Percentiles rank a stretch among this genome's conserved stretches.
phyloP scores from a whole-genome alignment of 1,139 yeast species.

The Wickerhamomyces sp. region DNA sequence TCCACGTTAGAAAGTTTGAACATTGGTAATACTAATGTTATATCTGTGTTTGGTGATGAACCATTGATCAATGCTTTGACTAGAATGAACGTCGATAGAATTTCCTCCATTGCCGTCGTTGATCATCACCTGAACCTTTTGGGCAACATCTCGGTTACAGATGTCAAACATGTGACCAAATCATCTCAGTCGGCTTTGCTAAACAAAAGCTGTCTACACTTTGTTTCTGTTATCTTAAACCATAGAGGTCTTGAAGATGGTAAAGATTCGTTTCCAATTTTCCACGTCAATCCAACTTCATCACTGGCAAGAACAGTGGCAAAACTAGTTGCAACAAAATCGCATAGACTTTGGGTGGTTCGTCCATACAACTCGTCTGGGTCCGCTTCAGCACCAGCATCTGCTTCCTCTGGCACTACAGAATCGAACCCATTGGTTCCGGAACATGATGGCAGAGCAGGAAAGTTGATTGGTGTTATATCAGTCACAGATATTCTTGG shows the following conservation, averaged over 20 bases:
- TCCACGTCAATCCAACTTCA: slow-evolving; percentile 78
- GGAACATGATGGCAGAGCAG: slow-evolving; percentile 49
- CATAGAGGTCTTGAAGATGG: slow-evolving; percentile 91
- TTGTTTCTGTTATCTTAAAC: slow-evolving; percentile 78
- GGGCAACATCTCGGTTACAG: slow-evolving; percentile 93
- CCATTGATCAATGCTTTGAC: slow-evolving; percentile 79
- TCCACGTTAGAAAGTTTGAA: slow-evolving; percentile 60
- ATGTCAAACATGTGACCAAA: slow-evolving; percentile 80
- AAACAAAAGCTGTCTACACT: slow-evolving; percentile 79
- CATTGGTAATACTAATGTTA: slow-evolving; percentile 64
- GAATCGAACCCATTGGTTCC: slow-evolving; percentile 24
- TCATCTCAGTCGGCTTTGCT: slow-evolving; percentile 79
- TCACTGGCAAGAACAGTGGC: slow-evolving; percentile 88
- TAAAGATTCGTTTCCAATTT: slow-evolving; percentile 93
- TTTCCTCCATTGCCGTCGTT: slow-evolving; percentile 91
- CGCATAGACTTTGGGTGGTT: slow-evolving; percentile 92
- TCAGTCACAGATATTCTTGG: slow-evolving; percentile 87
- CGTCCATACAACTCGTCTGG: slow-evolving; percentile 39
- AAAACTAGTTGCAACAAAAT: slow-evolving; percentile 88
- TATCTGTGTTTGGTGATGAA: slow-evolving; percentile 81
- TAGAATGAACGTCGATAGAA: slow-evolving; percentile 79
- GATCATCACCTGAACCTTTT: slow-evolving; percentile 69
- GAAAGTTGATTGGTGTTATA: slow-evolving; percentile 83
- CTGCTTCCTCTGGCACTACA: slow-evolving; percentile 16
- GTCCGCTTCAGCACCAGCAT: slow-evolving; percentile 14